Evolutionary conservation across 805 yeast species (phyloP), one percentile per base, ranked within the genome.

Genomic region (Wilhelminamyces savonicus): DNA sequence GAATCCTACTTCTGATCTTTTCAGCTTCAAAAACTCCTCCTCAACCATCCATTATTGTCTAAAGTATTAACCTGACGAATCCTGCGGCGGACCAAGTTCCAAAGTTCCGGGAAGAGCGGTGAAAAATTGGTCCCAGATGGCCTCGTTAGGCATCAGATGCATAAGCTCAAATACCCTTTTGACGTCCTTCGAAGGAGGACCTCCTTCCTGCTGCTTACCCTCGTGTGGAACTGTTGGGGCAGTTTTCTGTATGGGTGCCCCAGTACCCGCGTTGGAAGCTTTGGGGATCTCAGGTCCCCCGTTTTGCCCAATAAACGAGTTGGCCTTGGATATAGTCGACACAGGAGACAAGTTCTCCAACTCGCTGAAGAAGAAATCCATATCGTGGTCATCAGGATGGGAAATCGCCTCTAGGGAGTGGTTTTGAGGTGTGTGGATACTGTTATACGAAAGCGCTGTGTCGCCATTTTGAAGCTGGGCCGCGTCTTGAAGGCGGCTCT

Each of bases 91-190:
- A 21, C n/a, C 13, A 21, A 21, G 24, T n/a, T n/a, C 30, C 16
- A 38, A 9, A 26, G 11, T 16, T 10, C n/a, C 13, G 27, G 21
- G 8, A 19, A 30, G 21, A 21, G 18, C 34, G 5, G 70, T 56
- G 46, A 77, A 75, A 40, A 74, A 73, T 40, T 76, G 82, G 30
- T 76, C 84, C 82, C 85, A 78, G 20, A 79, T 76, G 16, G 76
- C 62, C 32, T 78, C 85, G 3, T 74, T 68, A 4, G 82, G 78
- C 27, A 77, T 71, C 46, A 73, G 80, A 43, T 68, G 71, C 36
- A 80, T 69, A 60, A 80, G 56, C 42, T 78, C 82, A 45, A 66
- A 74, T 13, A 78, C 68, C 29, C 64, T 59, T 36, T 66, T 69
- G 4, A 78, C 80, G 37, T 79, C 85, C 23, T 44, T 56, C 4